These are phyloP conservation scores for Globisporangium canariense DNA, from an alignment of 352 stramenopile species.

Conservation along the genomic window DNA sequence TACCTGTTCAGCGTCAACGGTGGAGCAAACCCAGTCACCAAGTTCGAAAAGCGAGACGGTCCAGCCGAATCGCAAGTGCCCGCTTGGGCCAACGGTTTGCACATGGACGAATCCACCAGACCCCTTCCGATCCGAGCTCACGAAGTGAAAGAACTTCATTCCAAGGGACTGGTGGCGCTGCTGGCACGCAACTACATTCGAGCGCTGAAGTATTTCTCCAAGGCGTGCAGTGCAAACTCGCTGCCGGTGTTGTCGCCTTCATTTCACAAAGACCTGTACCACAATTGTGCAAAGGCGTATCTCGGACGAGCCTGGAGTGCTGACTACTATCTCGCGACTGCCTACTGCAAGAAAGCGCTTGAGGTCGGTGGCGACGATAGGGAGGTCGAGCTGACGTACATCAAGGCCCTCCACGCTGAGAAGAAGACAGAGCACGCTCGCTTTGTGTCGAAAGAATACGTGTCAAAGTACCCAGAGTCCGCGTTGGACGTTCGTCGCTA, in stretches of 20 bases:
- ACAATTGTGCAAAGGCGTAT: slow-evolving; percentile 64
- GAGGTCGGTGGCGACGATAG: slow-evolving; percentile 46
- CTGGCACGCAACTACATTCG: slow-evolving; percentile 28
- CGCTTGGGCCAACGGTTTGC: slow-evolving; percentile 33
- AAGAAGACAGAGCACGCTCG: slow-evolving; percentile 41
- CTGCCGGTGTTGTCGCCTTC: slow-evolving; percentile 19
- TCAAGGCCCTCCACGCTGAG: slow-evolving; percentile 42
- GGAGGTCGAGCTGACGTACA: slow-evolving; percentile 55
- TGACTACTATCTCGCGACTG: slow-evolving; percentile 55
- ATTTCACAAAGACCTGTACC: slow-evolving; percentile 53
- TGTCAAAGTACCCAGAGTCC: slow-evolving; percentile 40
- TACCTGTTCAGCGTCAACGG: slow-evolving; percentile 69
- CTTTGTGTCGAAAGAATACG: slow-evolving; percentile 39
- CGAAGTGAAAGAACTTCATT: slow-evolving; percentile 27
- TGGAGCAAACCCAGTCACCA: slow-evolving; percentile 14
- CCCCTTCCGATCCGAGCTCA: slow-evolving; percentile 6
- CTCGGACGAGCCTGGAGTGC: slow-evolving; percentile 58
- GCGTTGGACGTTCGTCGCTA: slow-evolving; percentile 40
- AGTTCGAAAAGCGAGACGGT: slow-evolving; percentile 19
- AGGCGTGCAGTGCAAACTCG: slow-evolving; percentile 28
- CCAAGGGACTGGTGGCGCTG: slow-evolving; percentile 28
- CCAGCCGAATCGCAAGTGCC: slow-evolving; percentile 13
- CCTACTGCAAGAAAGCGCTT: slow-evolving; percentile 64
- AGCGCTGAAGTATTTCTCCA: slow-evolving; percentile 36
- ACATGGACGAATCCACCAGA: slow-evolving; percentile 17